Conservation (phyloP, 2,329 filamentous ascomycete genomes). For the Fusarium liriodendri region DNA sequence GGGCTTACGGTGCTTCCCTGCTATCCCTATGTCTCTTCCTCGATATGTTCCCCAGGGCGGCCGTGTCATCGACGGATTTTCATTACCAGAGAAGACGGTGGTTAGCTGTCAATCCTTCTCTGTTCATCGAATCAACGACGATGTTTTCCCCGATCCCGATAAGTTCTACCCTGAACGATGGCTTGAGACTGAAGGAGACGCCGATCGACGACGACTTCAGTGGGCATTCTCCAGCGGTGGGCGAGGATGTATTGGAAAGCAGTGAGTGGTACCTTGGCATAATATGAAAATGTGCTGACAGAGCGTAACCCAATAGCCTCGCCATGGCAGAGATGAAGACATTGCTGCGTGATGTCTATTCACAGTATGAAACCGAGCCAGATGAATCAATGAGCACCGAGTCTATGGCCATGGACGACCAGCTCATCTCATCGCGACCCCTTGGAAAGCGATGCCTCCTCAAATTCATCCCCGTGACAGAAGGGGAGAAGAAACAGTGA, state of each 20-base stretch:
- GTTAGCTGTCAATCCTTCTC: constrained; percentile 73
- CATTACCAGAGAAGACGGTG: constrained; percentile 63
- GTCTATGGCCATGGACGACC: constrained; percentile 74
- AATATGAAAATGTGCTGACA: background rate
- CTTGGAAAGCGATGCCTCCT: constrained; percentile 69
- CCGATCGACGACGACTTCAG: constrained; percentile 72
- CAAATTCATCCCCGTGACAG: constrained; percentile 54
- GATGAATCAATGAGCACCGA: constrained; percentile 64
- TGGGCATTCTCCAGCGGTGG: constrained; percentile 76
- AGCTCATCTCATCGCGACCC: constrained; percentile 74
- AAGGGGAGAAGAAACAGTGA: background rate
- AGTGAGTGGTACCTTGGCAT: constrained; percentile 61
- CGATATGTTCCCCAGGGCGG: constrained; percentile 67
- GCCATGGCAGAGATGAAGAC: constrained; percentile 77
- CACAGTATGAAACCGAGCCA: constrained; percentile 65
- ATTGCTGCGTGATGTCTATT: constrained; percentile 72
- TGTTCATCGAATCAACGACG: constrained; percentile 67
- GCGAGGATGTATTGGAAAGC: constrained; percentile 73
- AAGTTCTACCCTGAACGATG: constrained; percentile 84
- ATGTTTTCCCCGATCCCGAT: constrained; percentile 83
- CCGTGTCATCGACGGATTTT: constrained; percentile 65
- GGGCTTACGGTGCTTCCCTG: constrained; percentile 70
- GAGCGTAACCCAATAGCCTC: constrained; percentile 50
- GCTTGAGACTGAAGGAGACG: constrained; percentile 79
- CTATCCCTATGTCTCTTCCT: constrained; percentile 76